Base-by-base conservation (phyloP, 768 basidiomycete species). In the Boletus tomentosulus region DNA sequence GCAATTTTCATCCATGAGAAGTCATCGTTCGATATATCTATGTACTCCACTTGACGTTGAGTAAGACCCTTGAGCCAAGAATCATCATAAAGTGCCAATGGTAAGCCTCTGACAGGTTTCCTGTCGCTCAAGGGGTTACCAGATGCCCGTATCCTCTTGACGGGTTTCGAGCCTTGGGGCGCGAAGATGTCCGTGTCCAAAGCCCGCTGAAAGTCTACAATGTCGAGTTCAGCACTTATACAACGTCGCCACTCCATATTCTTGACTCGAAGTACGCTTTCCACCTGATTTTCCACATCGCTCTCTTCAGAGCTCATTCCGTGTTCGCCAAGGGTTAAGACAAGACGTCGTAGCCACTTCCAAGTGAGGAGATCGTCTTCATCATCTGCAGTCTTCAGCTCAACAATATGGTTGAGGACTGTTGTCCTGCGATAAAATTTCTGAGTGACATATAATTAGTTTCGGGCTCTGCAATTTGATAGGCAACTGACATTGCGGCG, bases 251-350 rank as follows among this genome's bases (percentile, higher is more conserved):
- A 58, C 6, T 43, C 25, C 49, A 58, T 54, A 5, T 49, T 28
- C 50, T 58, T 58, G 22, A 58, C 50, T 3, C 35, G 11, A 12
- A 59, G 33, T 3, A 59, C 33, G 6, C 13, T 30, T 34, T 56
- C 27, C 0, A 56, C 43, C 6, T 31, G 19, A 19, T 59, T 59
- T 30, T 59, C 45, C 0, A 59, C 5, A 8, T 24, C 11, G 7
- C 57, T 61, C 8, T 61, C 57, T 24, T 61, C 49, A 1, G 55
- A 61, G 33, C 57, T 61, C 55, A 59, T 56, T 1, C 53, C 55
- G 15, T 56, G n/a, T 6, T 61, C 53, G 0, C 55, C 53, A 37
- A 60, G 50, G 3, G 7, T n/a, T n/a, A 37, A 4, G n/a, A 60
- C 8, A 3, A 57, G 25, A 1, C 8, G 6, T 3, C 55, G 30